Percentiles rank a stretch among this genome's conserved stretches.
Evolutionary conservation across 2,329 filamentous ascomycete genomes (phyloP).

Genomic region (Amylocarpus encephaloides): DNA sequence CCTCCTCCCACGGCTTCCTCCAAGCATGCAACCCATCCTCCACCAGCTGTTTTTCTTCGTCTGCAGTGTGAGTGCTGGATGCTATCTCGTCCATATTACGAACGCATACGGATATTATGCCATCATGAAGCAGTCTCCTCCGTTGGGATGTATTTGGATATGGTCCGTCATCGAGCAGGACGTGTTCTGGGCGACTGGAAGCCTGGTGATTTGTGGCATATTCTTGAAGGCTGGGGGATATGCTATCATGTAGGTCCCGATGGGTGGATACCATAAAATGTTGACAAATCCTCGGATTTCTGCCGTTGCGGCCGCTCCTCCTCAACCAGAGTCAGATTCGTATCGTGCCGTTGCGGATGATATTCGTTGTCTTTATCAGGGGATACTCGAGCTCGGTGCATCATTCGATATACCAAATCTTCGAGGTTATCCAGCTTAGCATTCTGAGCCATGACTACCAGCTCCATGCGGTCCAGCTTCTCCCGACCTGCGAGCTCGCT

Average conservation of each 20-base stretch:
- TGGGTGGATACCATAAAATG: too few relatives aligned
- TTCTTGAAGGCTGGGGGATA: constrained; percentile 26
- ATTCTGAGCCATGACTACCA: constrained; percentile 17
- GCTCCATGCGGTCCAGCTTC: constrained; percentile 19
- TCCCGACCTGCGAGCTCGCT: constrained; percentile 18
- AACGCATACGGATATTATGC: constrained; percentile 77
- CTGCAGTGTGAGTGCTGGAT: constrained; percentile 57
- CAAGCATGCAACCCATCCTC: constrained; percentile 40
- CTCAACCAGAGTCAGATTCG: not conserved
- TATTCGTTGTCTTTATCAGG: not conserved
- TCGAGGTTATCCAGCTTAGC: constrained; percentile 23
- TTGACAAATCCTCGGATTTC: too few relatives aligned
- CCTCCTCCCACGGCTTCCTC: constrained; percentile 45
- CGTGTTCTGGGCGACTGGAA: constrained; percentile 55
- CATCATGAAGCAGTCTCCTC: constrained; percentile 88
- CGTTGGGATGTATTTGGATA: constrained; percentile 83
- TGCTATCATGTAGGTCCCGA: constrained; percentile 17
- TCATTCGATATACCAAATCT: constrained; percentile 19
- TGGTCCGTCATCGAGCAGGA: constrained; percentile 89
- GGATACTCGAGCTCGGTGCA: constrained; percentile 11
- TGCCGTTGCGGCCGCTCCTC: too few relatives aligned
- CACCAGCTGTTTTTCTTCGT: constrained; percentile 58
- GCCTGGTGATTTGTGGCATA: constrained; percentile 35
- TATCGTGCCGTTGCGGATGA: not conserved
- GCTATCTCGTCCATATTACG: constrained; percentile 74